Evolutionary conservation across 805 yeast genomes (phyloP), one percentile per base, ranked within the genome.

Genomic region (Metschnikowia koreensis): DNA sequence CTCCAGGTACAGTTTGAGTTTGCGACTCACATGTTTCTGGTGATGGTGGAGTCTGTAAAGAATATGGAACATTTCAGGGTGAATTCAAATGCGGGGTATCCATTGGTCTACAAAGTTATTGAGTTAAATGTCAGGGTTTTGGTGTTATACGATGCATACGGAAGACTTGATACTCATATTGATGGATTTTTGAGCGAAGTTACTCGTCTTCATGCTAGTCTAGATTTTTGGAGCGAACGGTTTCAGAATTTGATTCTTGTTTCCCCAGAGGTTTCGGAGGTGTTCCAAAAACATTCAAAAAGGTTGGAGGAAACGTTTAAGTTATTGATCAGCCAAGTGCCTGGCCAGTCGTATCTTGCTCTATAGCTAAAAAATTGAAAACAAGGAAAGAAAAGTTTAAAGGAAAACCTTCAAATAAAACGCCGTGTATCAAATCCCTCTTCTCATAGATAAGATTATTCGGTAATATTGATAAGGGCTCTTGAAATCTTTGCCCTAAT

Each of bases 111-210:
- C 17, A 48, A 38, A 26, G 12, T 48, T 3, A 11, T 44, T 26
- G 52, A 48, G 36, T 40, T 48, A 15, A 38, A 15, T 15, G 41
- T 48, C 5, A 38, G 52, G 13, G 29, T 12, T 16, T 39, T 44
- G 26, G 27, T 41, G 2, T 13, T 48, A 34, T 28, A 16, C 6
- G 37, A 48, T 31, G 2, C 44, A 7, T 26, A 33, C 10, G 52
- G 52, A 4, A 16, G n/a, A 2, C 52, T 48, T 17, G 52, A 48
- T 33, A 13, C 28, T 17, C 44, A 44, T 15, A 17, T 39, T 9
- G 41, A 44, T 27, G 38, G 36, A 10, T 48, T 33, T 27, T 28
- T 38, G 15, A 38, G 41, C 0, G 44, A 38, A 28, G 13, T 48
- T n/a, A 11, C 29, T 7, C 39, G 46, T 8, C 47, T 48, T 29